These are phyloP conservation scores for Diaporthe ampelina DNA, from an alignment of 2,329 filamentous ascomycete species.

Conservation along the genomic window DNA sequence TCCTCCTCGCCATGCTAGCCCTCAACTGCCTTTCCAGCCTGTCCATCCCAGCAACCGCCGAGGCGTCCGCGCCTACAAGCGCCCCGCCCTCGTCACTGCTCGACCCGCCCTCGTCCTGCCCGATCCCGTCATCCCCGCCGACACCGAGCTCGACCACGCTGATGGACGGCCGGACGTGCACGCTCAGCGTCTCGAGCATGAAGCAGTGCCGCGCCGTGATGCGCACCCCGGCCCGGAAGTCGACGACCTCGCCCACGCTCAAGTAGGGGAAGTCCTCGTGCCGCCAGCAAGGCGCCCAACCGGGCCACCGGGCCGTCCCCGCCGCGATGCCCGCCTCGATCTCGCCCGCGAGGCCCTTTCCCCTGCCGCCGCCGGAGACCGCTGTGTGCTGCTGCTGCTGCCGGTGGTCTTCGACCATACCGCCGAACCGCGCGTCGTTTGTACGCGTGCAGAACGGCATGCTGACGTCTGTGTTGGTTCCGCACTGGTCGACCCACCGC, in stretches of 20 bases:
- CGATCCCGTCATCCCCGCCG: no score
- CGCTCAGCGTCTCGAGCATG: conserved; percentile 58
- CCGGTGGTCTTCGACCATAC: background rate
- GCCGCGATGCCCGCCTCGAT: conserved; percentile 17
- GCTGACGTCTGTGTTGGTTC: conserved; percentile 56
- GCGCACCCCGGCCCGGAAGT: conserved; percentile 55
- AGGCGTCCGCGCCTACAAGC: background rate
- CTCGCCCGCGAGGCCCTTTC: conserved; percentile 14
- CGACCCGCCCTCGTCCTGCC: conserved; percentile 43
- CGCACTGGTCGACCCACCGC: conserved; percentile 62
- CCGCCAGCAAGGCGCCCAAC: conserved; percentile 64
- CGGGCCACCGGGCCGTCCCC: conserved; percentile 46
- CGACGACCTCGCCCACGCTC: conserved; percentile 61
- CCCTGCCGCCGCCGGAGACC: background rate
- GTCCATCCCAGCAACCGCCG: background rate
- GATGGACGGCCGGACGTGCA: conserved; percentile 57
- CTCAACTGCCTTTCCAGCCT: conserved; percentile 16
- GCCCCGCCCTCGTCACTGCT: conserved; percentile 38
- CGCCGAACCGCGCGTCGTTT: conserved; percentile 33
- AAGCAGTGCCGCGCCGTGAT: conserved; percentile 44
- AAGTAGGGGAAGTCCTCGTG: conserved; percentile 67
- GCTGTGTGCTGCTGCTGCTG: conserved; percentile 6
- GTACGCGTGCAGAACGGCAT: conserved; percentile 62
- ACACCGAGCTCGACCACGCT: conserved; percentile 48
- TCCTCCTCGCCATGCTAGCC: background rate